Evolutionary conservation across 2,329 filamentous ascomycete species (phyloP).

Genomic region (Fulvia fulva): DNA sequence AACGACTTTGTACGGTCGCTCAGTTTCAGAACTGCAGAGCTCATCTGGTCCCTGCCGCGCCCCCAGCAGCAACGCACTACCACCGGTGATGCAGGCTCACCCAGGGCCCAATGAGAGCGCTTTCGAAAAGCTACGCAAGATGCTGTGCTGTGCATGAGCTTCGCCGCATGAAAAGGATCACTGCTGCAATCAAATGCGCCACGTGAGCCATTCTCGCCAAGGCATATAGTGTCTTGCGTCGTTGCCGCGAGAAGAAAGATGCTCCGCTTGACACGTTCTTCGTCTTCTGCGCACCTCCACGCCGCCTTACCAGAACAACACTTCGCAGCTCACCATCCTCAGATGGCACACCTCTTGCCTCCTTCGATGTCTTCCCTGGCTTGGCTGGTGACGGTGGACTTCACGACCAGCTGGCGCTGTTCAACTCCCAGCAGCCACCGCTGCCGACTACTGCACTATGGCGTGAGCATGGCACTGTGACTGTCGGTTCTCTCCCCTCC

Average conservation of each 20-base stretch:
- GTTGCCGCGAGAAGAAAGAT: constrained; percentile 45
- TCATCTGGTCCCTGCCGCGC: too few species aligned
- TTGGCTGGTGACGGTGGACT: constrained; percentile 4
- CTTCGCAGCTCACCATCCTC: constrained; percentile 13
- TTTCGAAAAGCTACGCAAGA: background rate
- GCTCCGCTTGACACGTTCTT: constrained; percentile 49
- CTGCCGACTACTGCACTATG: background rate
- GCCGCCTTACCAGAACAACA: constrained; percentile 13
- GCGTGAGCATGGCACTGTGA: background rate
- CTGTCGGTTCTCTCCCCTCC: background rate
- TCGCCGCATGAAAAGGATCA: background rate
- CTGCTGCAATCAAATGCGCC: constrained; percentile 30
- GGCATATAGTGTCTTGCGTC: constrained; percentile 53
- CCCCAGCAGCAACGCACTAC: background rate
- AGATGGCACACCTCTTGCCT: constrained; percentile 1
- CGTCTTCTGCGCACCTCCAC: constrained; percentile 38
- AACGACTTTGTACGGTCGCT: too few species aligned
- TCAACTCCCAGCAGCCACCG: constrained; percentile 1
- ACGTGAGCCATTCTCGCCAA: constrained; percentile 51
- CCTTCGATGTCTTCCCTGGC: constrained; percentile 3
- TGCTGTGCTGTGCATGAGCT: background rate
- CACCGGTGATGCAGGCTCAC: background rate
- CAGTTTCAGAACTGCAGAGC: too few species aligned
- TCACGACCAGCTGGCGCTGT: constrained; percentile 1
- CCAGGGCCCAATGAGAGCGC: background rate